Base-by-base conservation (phyloP, 164 flowering plant genomes). In the Magnolia kwangsiensis region DNA sequence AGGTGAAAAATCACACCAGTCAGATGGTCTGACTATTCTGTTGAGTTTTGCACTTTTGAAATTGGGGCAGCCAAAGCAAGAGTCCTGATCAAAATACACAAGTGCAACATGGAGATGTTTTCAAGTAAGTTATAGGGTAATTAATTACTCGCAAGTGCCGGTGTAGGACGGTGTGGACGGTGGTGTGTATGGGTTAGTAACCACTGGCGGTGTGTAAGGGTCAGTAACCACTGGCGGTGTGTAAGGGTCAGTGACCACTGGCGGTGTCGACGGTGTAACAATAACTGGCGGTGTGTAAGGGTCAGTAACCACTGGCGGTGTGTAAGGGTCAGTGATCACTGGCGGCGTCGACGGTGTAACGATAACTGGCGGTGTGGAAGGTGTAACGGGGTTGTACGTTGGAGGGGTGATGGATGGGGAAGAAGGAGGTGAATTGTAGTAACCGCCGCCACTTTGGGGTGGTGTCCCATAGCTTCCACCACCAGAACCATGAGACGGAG, bases 101-200 rank as follows among this genome's bases (percentile, higher is more conserved):
- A 37, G 45, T 37, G 45, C 80, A 80, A 50, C 13, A 72, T 9
- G 13, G 45, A 37, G 45, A 37, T 37, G 45, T 37, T 37, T 37
- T 37, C 6, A 37, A 37, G 45, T 4, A 37, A 37, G 4, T 37
- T 37, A 3, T 2, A 4, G 45, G 45, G 45, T 37, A 37, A 37
- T 37, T 24, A 24, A 24, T 89, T 87, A 94, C 98, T 74, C 76
- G 97, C 97, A 94, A 64, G 98, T 89, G 59, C 93, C 90, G 59
- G 77, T 50, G 70, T 80, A 66, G 71, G 72, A 69, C 18, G 80
- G 76, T 16, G 88, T 63, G 71, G 72, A 69, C 18, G 80, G 76
- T 14, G 88, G 89, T 19, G 86, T 71, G 51, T 75, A 76, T 1
- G 89, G 88, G 77, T 83, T 88, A 31, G 84, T 82, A 67, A 76